phyloP scores from a whole-genome alignment of 1,284 basidiomycete genomes.

The Inonotus obliquus region DNA sequence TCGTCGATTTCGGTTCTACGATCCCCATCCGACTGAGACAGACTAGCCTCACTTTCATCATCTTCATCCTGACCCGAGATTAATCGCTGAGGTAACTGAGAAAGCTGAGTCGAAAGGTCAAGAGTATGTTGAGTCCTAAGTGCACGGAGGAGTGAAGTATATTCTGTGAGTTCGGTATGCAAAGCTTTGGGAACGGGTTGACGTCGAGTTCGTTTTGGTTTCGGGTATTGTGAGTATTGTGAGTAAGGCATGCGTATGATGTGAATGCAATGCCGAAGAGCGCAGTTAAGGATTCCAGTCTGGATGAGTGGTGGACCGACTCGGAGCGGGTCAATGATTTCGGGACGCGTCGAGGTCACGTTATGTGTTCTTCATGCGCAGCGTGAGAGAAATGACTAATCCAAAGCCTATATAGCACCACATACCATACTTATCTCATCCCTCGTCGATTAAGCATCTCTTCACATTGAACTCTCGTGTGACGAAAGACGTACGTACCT shows the following conservation, averaged over 20 bases:
- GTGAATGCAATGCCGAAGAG: too few species aligned
- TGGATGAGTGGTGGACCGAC: too few species aligned
- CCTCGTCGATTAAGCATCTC: not conserved
- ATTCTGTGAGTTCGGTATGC: slow-evolving; percentile 57
- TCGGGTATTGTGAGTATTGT: too few species aligned
- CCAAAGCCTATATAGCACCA: slow-evolving; percentile 37
- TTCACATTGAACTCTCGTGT: slow-evolving; percentile 26
- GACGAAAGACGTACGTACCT: slow-evolving; percentile 25
- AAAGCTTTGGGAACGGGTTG: slow-evolving; percentile 43
- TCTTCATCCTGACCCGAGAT: slow-evolving; percentile 7
- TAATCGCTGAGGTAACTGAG: slow-evolving; percentile 21
- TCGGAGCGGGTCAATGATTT: too few species aligned
- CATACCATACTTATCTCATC: not conserved
- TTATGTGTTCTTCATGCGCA: not conserved
- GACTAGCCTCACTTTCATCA: not conserved
- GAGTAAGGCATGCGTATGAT: too few species aligned
- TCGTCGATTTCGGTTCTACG: not conserved
- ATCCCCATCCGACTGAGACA: not conserved
- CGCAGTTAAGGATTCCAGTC: too few species aligned
- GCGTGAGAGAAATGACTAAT: not conserved
- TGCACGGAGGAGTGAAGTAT: slow-evolving; percentile 55
- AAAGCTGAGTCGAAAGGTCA: slow-evolving; percentile 48
- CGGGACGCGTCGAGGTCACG: not conserved
- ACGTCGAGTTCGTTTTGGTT: slow-evolving; percentile 36
- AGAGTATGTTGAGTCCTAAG: slow-evolving; percentile 48